Evolutionary conservation across 1,284 basidiomycete genomes (phyloP).

Genomic region (Naganishia sp.): DNA sequence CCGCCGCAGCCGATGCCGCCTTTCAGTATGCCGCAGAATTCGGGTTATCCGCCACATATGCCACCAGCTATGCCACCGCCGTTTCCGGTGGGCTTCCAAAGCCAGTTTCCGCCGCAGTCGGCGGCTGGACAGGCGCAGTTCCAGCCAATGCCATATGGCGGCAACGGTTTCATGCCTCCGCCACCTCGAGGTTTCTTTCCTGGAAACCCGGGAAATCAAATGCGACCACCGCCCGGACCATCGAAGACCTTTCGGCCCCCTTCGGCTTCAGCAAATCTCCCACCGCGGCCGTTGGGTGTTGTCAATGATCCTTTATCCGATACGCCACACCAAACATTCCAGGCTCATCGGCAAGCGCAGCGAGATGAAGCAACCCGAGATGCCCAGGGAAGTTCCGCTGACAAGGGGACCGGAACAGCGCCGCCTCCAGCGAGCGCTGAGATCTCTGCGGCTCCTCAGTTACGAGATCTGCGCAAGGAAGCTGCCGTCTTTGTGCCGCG

Average conservation of each 20-base stretch:
- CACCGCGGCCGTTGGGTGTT: slow-evolving; percentile 29
- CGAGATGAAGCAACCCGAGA: slow-evolving; percentile 38
- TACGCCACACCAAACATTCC: slow-evolving; percentile 47
- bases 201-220: slow-evolving; percentile 22
- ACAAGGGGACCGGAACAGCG: slow-evolving; percentile 37
- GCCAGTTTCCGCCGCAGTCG: neutral
- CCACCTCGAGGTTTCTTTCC: slow-evolving; percentile 33
- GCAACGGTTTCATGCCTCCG: slow-evolving; percentile 15
- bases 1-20: slow-evolving; percentile 34
- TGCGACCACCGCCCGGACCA: slow-evolving; percentile 4
- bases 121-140: slow-evolving; percentile 19
- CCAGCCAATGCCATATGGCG: slow-evolving; percentile 35
- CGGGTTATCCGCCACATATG: slow-evolving; percentile 29
- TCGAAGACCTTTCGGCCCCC: slow-evolving; percentile 25
- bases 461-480: slow-evolving; percentile 89
- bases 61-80: slow-evolving; percentile 36
- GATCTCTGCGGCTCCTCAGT: slow-evolving; percentile 75
- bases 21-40: slow-evolving; percentile 9
- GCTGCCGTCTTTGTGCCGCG: slow-evolving; percentile 81
- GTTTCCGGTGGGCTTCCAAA: neutral
- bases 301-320: slow-evolving; percentile 52
- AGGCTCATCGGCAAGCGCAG: slow-evolving; percentile 45
- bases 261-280: slow-evolving; percentile 24
- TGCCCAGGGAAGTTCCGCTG: slow-evolving; percentile 8
- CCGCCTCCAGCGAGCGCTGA: slow-evolving; percentile 57